These are phyloP conservation scores for Gynostemma pentaphyllum DNA, from an alignment of 306 rosid species.

Conservation along the genomic window DNA sequence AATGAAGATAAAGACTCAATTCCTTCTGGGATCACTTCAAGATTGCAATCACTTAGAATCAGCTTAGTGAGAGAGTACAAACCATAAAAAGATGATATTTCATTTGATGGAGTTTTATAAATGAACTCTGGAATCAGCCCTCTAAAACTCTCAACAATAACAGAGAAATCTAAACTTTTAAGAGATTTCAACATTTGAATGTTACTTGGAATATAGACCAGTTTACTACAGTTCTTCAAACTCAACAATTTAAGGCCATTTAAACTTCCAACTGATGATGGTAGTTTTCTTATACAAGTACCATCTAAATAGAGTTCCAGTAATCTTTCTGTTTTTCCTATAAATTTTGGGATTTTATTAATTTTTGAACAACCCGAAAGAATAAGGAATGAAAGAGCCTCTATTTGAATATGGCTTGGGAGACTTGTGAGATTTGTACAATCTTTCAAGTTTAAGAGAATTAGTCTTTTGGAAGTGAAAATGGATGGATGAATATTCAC, in stretches of 20 bases:
- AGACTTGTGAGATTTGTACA: slow-evolving; percentile 4
- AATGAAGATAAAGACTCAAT: not conserved
- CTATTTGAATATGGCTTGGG: not conserved
- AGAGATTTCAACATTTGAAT: not conserved
- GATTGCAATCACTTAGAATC: not conserved
- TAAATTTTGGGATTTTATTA: slow-evolving; percentile 5
- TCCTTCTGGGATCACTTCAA: not conserved
- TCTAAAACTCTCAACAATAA: no score
- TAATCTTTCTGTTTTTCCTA: not conserved
- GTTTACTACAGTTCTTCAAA: not conserved
- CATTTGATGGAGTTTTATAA: no score
- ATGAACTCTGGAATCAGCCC: no score
- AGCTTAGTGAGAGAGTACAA: not conserved
- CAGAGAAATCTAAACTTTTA: not conserved
- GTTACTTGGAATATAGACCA: not conserved
- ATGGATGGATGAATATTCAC: slow-evolving; percentile 16
- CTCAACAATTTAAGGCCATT: not conserved
- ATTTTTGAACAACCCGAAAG: slow-evolving; percentile 6
- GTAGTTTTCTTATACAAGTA: not conserved
- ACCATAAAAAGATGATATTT: not conserved
- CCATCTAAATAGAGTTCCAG: not conserved
- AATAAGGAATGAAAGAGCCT: not conserved
- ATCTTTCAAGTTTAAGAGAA: not conserved
- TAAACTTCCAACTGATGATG: not conserved
- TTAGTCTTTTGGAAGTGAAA: not conserved